Evolutionary conservation across 805 yeast species (phyloP), one percentile per base, ranked within the genome.

Genomic region (Teunomyces panamensis): DNA sequence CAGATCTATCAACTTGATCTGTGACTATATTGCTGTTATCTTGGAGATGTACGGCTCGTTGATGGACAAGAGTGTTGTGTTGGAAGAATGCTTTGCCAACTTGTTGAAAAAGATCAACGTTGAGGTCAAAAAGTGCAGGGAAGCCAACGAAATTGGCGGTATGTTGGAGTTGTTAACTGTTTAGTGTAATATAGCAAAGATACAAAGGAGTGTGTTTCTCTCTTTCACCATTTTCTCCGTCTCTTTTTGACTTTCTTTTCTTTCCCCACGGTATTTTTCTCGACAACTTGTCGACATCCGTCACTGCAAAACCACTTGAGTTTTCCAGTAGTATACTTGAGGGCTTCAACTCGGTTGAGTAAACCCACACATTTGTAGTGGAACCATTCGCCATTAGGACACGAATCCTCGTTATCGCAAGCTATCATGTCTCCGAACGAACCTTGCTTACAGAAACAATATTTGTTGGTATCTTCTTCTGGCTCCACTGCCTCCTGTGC

Each of bases 81-180:
- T 94, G 53, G 90, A 86, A 55, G 94, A 87, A 56, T 73, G 89
- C 45, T 68, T 90, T 42, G 68, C 74, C 43, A 78, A 79, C 48
- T 70, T 94, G 52, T 74, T 77, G 56, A 78, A 78, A 60, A 81
- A 80, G 57, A 75, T 92, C 26, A 79, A 77, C 48, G 62, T 69
- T 30, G 97, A 92, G 67, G 80, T 90, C 20, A 78, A 77, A 48
- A 84, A 86, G 60, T 87, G 96, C 39, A 81, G 81, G 62, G 97
- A 91, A 62, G 96, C 97, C 5, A 87, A 85, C 64, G 85, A 83
- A 63, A 82, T 94, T 39, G 89, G 87, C 58, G 99, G 99, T 46
- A 94, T 94, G 97, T 73, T 94, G 57, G 95, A 89, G 67, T 68
- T 94, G 56, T 74, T 92, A 58, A 84, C 90, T 44, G 78, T 69